Conservation (phyloP, 257 asterid genomes). For the Lycium barbarum region DNA sequence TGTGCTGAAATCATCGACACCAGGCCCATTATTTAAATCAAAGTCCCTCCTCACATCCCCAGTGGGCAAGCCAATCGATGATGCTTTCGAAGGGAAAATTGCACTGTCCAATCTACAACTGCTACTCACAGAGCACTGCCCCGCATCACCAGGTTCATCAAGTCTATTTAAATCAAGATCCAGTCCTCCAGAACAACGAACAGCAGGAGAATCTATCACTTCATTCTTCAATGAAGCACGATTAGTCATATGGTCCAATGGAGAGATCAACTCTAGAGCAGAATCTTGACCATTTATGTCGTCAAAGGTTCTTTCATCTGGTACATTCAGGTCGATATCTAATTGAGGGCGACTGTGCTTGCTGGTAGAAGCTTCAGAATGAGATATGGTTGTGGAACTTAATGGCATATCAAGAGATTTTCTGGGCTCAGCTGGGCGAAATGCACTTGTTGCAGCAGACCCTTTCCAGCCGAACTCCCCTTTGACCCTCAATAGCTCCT, state of each 20-base stretch:
- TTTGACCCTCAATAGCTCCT: conserved; percentile 75
- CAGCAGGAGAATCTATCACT: conserved; percentile 38
- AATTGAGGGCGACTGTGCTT: conserved; percentile 53
- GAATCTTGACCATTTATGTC: conserved; percentile 51
- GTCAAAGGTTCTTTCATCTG: conserved; percentile 58
- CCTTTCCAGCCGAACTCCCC: conserved; percentile 96
- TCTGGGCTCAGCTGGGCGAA: conserved; percentile 98
- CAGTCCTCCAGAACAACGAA: conserved; percentile 47
- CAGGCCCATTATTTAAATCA: conserved; percentile 61
- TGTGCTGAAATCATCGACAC: conserved; percentile 44
- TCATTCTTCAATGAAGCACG: conserved; percentile 37
- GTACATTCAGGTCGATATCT: conserved; percentile 61
- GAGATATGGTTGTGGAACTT: conserved; percentile 35
- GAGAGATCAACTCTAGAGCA: conserved; percentile 36
- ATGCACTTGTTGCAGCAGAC: conserved; percentile 96
- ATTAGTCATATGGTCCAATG: conserved; percentile 33
- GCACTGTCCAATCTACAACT: conserved; percentile 37
- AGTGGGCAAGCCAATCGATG: conserved; percentile 37
- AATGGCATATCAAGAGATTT: conserved; percentile 51
- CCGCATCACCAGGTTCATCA: conserved; percentile 51
- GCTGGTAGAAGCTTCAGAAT: conserved; percentile 52
- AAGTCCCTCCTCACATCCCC: conserved; percentile 53
- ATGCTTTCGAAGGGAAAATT: conserved; percentile 36
- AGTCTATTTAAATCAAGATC: conserved; percentile 58
- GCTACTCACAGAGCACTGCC: conserved; percentile 46